Conservation (phyloP, 164 flowering plant species). For the Vitis cinerea region DNA sequence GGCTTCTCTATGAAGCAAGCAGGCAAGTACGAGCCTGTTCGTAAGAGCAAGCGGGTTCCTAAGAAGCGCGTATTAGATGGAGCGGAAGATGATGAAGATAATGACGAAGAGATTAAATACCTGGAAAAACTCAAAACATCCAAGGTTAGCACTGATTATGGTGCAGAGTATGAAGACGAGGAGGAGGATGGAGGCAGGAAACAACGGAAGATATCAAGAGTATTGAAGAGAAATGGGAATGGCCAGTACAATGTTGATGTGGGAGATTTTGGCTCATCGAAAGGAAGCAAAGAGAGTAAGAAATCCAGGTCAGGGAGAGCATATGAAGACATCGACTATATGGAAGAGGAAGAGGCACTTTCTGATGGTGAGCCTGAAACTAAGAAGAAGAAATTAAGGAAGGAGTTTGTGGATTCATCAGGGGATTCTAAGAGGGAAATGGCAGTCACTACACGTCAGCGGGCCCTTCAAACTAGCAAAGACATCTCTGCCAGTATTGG, state of each 20-base stretch:
- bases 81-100: constrained; percentile 48
- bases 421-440: constrained; percentile 56
- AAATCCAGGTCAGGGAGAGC: constrained; percentile 24
- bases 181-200: constrained; percentile 31
- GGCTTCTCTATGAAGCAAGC: constrained; percentile 13
- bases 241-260: constrained; percentile 15
- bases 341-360: constrained; percentile 44
- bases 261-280: constrained; percentile 21
- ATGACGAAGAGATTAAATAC: constrained; percentile 68
- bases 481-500: constrained; percentile 40
- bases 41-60: constrained; percentile 71
- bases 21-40: constrained; percentile 49
- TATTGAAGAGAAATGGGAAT: constrained; percentile 22
- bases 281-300: constrained; percentile 25
- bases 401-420: constrained; percentile 43
- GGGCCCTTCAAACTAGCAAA: constrained; percentile 69
- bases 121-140: constrained; percentile 57
- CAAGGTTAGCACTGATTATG: constrained; percentile 20
- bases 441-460: constrained; percentile 68
- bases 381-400: constrained; percentile 47
- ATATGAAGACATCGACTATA: constrained; percentile 38
- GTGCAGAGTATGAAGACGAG: constrained; percentile 15
- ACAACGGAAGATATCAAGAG: constrained; percentile 30
- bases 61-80: constrained; percentile 56
- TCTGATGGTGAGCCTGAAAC: constrained; percentile 52